Evolutionary conservation across 78 protist genomes (phyloP), one percentile per base, ranked within the genome.

Genomic region (Dictyostelium firmibasis): DNA sequence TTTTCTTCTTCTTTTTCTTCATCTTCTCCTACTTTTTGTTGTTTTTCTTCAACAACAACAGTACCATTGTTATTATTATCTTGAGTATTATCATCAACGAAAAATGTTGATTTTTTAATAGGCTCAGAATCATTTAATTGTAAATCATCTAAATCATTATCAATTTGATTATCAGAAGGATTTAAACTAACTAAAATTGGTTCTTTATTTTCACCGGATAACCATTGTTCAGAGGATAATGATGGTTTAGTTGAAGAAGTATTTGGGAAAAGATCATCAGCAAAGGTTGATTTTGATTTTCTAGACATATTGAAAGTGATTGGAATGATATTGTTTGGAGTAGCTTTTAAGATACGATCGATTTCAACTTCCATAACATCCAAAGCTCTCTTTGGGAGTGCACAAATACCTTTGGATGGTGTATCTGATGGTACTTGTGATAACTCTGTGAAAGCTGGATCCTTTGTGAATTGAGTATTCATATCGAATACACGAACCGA

Each of bases 401-500:
- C 60, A 31, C 96, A 94, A 64, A 96, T 31, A 69, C 99, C 98
- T 38, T 93, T 94, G 81, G 92, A 88, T n/a, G 99, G 99, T 3
- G 95, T 93, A 75, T 84, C 93, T 2, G 98, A 69, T 36, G 91
- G 97, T 81, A 81, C 91, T 57, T 95, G 88, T 62, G 43, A 35
- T 18, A 87, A 36, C 70, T 74, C 98, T 92, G 60, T 35, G 25
- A 93, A 57, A 6, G 92, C 83, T 41, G 96, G 92, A 33, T 85
- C 96, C 50, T 38, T 27, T 23, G 91, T 93, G 78, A 76, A 81
- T 74, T 85, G 91, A 20, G 96, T 79, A 31, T 81, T 93, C 41
- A 84, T 16, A 33, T 98, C 99, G 92, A 92, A 99, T 77, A 93
- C 94, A 74, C 98, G 96, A 69, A 98, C 94, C 75, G 96, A 97